Evolutionary conservation across 331 rosid genomes (phyloP), one percentile per base, ranked within the genome.

Genomic region (Arachis monticola): DNA sequence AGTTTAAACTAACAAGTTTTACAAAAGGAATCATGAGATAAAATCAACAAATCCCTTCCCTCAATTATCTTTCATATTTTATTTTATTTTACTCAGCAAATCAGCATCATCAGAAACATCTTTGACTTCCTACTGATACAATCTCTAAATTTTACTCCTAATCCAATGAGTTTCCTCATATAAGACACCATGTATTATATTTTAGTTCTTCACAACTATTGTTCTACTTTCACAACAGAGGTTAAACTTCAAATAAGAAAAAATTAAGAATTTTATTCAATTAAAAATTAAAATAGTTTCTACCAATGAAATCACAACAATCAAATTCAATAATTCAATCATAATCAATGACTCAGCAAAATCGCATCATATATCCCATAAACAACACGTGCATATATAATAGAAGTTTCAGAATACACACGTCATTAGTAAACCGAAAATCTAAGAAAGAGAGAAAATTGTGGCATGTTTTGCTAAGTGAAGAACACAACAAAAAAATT

Each of bases 311-410:
- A 17, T 17, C 22, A 17, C 22, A 17, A 17, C 22, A 17, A 17
- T 17, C 22, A 17, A 17, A 17, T 17, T 17, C 22, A 75, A 32
- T 10, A 40, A 79, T 59, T 62, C 60, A 58, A 58, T 17, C 22
- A 74, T n/a, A 71, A 65, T 67, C 40, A 79, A 38, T 14, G 11
- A 17, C 22, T 17, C 22, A 17, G 0, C 11, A 57, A 40, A 22
- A n/a, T 38, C 13, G 42, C 52, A 10, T 83, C 87, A 45, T 83
- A 83, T 80, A 84, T 83, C 61, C 87, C 87, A 68, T 83, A 83
- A 27, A 83, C 87, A 41, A 80, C 87, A 72, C 87, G 84, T 83
- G 69, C 53, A 68, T 6, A 17, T 42, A 80, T 55, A 52, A 52
- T 17, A 44, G 14, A 17, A 59, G 62, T 60, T 14, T 31, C 31